Base-by-base conservation (phyloP, 1,284 basidiomycete genomes). In the Puccinia novopanici region DNA sequence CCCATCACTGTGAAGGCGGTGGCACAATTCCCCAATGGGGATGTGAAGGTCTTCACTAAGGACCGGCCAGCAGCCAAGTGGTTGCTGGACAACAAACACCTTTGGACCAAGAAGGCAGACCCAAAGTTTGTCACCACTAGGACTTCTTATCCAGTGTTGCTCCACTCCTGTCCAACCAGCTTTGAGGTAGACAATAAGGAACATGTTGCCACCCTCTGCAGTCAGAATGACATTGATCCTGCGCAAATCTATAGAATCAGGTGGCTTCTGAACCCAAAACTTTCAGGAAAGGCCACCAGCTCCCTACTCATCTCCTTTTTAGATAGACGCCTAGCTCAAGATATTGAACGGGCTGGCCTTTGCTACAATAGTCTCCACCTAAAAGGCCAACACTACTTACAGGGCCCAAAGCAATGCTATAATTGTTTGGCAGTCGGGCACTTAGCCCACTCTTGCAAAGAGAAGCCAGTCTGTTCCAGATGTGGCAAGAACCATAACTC, bases 171-270 rank as follows among this genome's bases (percentile, higher is more conserved):
- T 19, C 67, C 67, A 0, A 15, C 67, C 19, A 27, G 8, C 48
- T 70, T 70, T 48, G 67, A 70, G 8, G 48, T 70, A 9, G 48
- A 52, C 13, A 70, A 70, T 8, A 8, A 5, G 6, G 13, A 30
- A 27, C 42, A 70, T 19, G 48, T 70, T 5, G n/a, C 4, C 3
- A 6, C 27, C 2, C 42, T 70, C 6, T 72, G 48, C 70, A 12
- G 55, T 13, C 70, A 72, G 37, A 72, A 72, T 19, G 50, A 72
- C 27, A 52, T 72, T 30, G 70, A 72, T 24, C 19, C 50, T 2
- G 30, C 34, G 22, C 50, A 72, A 37, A 30, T 72, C 24, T 22
- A 72, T 4, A 72, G 54, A 27, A 72, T 65, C 37, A 30, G 30
- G 17, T 75, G 73, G 73, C 42, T 75, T 1, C 15, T 45, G 17